These are phyloP conservation scores for Artemisia annua DNA, from an alignment of 129 eudicot species.

Conservation along the genomic window DNA sequence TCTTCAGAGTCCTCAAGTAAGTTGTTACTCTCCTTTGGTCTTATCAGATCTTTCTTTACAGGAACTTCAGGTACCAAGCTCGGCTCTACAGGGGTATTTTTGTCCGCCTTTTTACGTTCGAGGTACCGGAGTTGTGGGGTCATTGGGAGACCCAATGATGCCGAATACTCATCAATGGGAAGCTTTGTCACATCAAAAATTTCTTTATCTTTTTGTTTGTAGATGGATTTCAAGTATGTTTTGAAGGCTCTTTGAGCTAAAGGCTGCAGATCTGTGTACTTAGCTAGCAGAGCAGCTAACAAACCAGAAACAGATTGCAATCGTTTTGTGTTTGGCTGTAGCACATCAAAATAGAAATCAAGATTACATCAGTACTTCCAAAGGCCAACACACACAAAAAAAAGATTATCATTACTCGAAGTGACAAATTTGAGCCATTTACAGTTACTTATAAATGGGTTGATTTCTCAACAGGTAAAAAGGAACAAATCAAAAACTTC, in stretches of 20 bases:
- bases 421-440: not conserved
- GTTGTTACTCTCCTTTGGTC: slow-evolving; percentile 10
- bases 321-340: slow-evolving; percentile 71
- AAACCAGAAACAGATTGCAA: slow-evolving; percentile 69
- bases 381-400: not conserved
- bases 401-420: not conserved
- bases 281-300: slow-evolving; percentile 76
- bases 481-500: not conserved
- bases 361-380: slow-evolving; percentile 3
- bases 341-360: not conserved
- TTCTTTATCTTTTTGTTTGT: slow-evolving; percentile 77
- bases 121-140: slow-evolving; percentile 86
- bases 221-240: slow-evolving; percentile 74
- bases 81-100: slow-evolving; percentile 31
- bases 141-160: slow-evolving; percentile 94
- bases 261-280: slow-evolving; percentile 57
- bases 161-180: slow-evolving; percentile 79
- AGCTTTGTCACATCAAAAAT: slow-evolving; percentile 78
- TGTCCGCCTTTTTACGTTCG: slow-evolving; percentile 51
- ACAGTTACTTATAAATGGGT: not conserved
- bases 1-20: slow-evolving; percentile 42
- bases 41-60: slow-evolving; percentile 35
- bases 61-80: slow-evolving; percentile 40
- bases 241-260: slow-evolving; percentile 81
- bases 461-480: not conserved